Conservation (phyloP, 2,329 filamentous ascomycete species). For the Pestalotiopsis sp. region DNA sequence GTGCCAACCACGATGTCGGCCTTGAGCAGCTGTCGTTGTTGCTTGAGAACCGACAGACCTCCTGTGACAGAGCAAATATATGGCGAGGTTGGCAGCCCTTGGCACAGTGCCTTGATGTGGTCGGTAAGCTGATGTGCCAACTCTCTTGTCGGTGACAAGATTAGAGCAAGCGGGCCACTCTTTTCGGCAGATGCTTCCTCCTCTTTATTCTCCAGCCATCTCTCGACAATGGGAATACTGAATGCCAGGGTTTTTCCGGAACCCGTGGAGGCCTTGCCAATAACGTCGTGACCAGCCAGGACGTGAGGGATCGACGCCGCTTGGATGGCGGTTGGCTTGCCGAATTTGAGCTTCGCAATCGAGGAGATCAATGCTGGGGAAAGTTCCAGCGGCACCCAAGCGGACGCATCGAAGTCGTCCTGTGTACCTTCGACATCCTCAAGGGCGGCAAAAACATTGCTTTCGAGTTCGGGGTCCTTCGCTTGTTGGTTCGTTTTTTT, state of each 20-base stretch:
- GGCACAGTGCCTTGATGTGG: conserved; percentile 78
- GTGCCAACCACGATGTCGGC: conserved; percentile 95
- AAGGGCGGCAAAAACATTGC: conserved; percentile 59
- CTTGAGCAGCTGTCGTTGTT: conserved; percentile 79
- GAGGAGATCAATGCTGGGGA: conserved; percentile 73
- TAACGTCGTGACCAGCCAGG: conserved; percentile 81
- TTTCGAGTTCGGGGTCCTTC: conserved; percentile 43
- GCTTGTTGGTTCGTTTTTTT: conserved; percentile 36
- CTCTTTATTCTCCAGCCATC: conserved; percentile 62
- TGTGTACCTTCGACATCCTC: conserved; percentile 56
- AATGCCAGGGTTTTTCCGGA: conserved; percentile 97
- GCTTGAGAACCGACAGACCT: conserved; percentile 92
- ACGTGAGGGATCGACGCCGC: conserved; percentile 79
- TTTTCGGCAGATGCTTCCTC: conserved; percentile 35
- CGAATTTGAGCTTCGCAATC: conserved; percentile 78
- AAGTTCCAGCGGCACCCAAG: conserved; percentile 76
- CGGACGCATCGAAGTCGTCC: conserved; percentile 71
- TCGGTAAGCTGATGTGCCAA: conserved; percentile 88
- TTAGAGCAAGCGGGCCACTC: conserved; percentile 69
- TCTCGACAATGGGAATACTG: conserved; percentile 88
- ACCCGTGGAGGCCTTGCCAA: conserved; percentile 94
- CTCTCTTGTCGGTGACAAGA: conserved; percentile 91
- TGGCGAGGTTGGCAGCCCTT: conserved; percentile 60
- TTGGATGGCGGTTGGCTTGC: conserved; percentile 83
- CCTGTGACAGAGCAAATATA: conserved; percentile 90